These are phyloP conservation scores for Pelargonium cotyledonis DNA, from an alignment of 441 rosid species.

Conservation along the genomic window DNA sequence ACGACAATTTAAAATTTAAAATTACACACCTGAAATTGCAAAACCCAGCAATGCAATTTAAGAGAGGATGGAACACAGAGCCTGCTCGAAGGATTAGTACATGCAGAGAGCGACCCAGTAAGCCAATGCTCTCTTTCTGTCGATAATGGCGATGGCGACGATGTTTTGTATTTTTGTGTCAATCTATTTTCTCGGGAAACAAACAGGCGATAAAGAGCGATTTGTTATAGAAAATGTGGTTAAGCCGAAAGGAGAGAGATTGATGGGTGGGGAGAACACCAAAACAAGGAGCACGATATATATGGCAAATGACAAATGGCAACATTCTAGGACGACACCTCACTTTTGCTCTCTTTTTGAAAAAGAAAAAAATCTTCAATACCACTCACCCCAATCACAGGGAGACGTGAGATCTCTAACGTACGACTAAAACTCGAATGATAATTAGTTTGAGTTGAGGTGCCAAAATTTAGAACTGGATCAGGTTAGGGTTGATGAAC, in stretches of 20 bases:
- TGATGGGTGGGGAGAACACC: neutral
- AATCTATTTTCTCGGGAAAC: too few relatives aligned
- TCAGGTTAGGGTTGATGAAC: too few relatives aligned
- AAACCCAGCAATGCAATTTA: constrained; percentile 1
- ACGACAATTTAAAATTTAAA: neutral
- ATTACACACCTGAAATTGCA: neutral
- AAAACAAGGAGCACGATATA: neutral
- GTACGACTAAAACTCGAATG: too few relatives aligned
- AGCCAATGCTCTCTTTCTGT: neutral
- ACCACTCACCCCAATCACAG: too few relatives aligned
- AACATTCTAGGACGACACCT: too few relatives aligned
- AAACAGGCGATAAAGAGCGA: too few relatives aligned
- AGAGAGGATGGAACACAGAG: neutral
- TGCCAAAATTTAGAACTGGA: too few relatives aligned
- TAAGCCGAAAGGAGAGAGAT: neutral
- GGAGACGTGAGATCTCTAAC: too few relatives aligned
- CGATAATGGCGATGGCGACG: neutral
- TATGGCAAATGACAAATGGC: too few relatives aligned
- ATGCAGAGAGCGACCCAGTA: neutral
- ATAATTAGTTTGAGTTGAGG: too few relatives aligned
- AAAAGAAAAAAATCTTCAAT: too few relatives aligned
- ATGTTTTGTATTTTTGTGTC: neutral
- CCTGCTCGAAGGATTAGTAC: neutral
- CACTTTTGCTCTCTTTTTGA: too few relatives aligned
- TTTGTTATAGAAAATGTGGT: neutral